These are phyloP conservation scores for Hemerocallis citrina DNA, from an alignment of 106 monocot genomes.

Conservation along the genomic window DNA sequence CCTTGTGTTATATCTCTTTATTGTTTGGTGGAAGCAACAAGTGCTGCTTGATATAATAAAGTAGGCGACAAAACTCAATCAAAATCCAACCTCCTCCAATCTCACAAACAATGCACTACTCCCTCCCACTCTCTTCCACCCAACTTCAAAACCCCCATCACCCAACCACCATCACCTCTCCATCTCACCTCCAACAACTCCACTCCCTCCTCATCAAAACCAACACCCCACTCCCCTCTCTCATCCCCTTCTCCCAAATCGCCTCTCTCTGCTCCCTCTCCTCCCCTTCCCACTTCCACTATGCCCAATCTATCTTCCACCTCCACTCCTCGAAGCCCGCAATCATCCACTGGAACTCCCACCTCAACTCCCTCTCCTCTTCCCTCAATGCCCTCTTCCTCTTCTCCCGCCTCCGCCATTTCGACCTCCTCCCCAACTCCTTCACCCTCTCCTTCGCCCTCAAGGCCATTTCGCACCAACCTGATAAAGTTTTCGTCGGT, in stretches of 20 bases:
- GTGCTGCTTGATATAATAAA: too few species aligned
- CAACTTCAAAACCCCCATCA: neutral
- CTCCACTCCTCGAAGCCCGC: conserved; percentile 9
- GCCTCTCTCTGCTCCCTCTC: conserved; percentile 34
- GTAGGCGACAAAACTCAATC: too few species aligned
- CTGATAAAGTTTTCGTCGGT: conserved; percentile 14
- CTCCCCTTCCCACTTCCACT: conserved; percentile 26
- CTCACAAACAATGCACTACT: too few species aligned
- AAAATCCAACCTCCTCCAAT: too few species aligned
- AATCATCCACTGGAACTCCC: conserved; percentile 32
- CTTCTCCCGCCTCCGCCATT: conserved; percentile 31
- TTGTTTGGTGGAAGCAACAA: too few species aligned
- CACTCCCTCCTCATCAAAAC: conserved; percentile 50
- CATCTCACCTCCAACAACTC: conserved; percentile 43
- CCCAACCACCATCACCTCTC: conserved; percentile 12
- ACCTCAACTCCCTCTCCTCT: conserved; percentile 19
- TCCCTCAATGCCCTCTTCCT: conserved; percentile 33
- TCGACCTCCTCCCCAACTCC: conserved; percentile 28
- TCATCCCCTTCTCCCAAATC: conserved; percentile 20
- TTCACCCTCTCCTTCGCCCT: conserved; percentile 51
- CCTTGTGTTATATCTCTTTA: too few species aligned
- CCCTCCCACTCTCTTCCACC: conserved; percentile 4
- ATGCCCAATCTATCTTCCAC: conserved; percentile 27
- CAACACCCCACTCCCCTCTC: conserved; percentile 22
- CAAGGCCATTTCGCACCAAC: conserved; percentile 40